Percentiles rank a stretch among this genome's conserved stretches.
These are phyloP conservation scores for Scytalidium sp. DNA, from an alignment of 2,329 filamentous ascomycete species.

Conservation along the genomic window DNA sequence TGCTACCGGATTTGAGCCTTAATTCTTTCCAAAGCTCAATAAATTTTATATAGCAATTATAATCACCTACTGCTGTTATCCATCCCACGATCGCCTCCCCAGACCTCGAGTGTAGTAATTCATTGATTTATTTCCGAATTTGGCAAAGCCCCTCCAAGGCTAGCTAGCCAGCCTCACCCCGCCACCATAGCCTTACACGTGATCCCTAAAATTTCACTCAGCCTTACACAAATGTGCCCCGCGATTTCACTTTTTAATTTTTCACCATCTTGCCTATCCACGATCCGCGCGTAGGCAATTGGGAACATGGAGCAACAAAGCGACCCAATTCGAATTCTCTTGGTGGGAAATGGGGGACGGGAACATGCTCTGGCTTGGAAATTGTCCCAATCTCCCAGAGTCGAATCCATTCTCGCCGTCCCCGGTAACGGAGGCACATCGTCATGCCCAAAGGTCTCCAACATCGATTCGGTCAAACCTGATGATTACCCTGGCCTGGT, in stretches of 20 bases:
- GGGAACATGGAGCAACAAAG: background rate
- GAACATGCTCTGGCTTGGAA: constrained; percentile 95
- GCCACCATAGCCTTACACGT: no score
- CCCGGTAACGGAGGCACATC: constrained; percentile 85
- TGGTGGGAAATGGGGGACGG: constrained; percentile 87
- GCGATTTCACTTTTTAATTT: background rate
- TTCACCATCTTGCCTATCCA: constrained; percentile 1
- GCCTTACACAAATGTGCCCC: background rate
- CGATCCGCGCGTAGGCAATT: background rate
- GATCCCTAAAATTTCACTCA: no score
- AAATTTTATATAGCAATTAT: no score
- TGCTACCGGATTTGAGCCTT: no score
- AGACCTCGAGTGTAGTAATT: no score
- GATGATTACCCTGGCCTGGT: constrained; percentile 77
- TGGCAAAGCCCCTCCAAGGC: background rate
- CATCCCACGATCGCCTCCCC: no score
- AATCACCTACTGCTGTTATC: no score
- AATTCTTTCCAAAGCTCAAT: no score
- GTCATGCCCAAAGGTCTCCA: constrained; percentile 63
- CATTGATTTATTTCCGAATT: no score
- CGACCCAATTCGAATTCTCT: constrained; percentile 62
- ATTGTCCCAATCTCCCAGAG: constrained; percentile 72
- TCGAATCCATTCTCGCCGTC: constrained; percentile 68
- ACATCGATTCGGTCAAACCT: constrained; percentile 63
- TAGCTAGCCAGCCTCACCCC: background rate